A percentile compares a stretch with the other conserved stretches of the same genome.
Evolutionary conservation across 2,329 filamentous ascomycete genomes (phyloP).

Genomic region (Claviceps pusilla): DNA sequence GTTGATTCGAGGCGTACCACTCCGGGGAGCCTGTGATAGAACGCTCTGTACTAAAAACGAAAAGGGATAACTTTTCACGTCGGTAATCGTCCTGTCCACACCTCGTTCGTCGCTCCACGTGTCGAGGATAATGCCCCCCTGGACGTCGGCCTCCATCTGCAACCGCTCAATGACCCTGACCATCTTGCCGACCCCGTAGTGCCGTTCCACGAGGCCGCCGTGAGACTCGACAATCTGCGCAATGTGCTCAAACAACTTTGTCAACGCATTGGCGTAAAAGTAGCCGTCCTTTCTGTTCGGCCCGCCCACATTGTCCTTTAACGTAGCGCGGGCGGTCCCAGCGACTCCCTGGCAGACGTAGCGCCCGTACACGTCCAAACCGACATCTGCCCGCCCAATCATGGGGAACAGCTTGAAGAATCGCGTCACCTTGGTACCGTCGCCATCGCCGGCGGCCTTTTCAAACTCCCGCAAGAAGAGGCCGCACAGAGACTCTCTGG

Average conservation of each 20-base stretch:
- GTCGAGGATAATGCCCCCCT: constrained; percentile 89
- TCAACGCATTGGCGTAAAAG: constrained; percentile 84
- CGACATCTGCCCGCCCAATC: constrained; percentile 76
- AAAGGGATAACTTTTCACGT: constrained; percentile 95
- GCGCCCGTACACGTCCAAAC: constrained; percentile 83
- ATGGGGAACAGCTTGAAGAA: constrained; percentile 98
- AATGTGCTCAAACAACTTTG: constrained; percentile 91
- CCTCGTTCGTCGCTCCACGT: constrained; percentile 84
- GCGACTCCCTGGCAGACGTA: constrained; percentile 96
- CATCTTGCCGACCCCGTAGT: constrained; percentile 91
- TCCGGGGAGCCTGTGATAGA: constrained; percentile 52
- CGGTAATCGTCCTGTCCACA: constrained; percentile 74
- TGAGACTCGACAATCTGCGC: constrained; percentile 92
- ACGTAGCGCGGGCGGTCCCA: constrained; percentile 61
- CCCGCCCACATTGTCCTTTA: constrained; percentile 49
- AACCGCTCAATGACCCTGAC: constrained; percentile 80
- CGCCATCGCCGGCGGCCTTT: constrained; percentile 72
- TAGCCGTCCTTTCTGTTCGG: constrained; percentile 51
- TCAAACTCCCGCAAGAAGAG: constrained; percentile 92
- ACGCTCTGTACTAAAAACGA: constrained; percentile 95
- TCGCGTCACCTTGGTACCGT: constrained; percentile 76
- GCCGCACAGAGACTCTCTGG: constrained; percentile 76
- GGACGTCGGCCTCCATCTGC: constrained; percentile 88
- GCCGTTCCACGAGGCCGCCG: constrained; percentile 76
- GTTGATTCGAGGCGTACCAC: constrained; percentile 51